These are phyloP conservation scores for Hyaloperonospora brassicae DNA, from an alignment of 352 stramenopile species.

Conservation along the genomic window DNA sequence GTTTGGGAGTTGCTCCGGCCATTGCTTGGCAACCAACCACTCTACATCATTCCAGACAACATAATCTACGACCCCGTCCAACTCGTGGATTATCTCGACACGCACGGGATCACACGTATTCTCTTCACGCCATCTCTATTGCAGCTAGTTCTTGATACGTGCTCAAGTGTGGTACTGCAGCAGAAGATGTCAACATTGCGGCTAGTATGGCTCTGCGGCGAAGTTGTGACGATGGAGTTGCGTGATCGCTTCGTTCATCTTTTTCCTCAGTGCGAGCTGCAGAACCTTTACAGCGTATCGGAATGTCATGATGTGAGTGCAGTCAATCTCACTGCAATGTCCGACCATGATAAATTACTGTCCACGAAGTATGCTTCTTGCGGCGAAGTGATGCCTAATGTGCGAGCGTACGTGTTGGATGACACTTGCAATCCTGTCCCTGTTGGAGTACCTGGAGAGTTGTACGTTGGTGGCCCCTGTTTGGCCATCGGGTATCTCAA, in stretches of 20 bases:
- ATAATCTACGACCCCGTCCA: constrained; percentile 87
- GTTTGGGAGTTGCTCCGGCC: constrained; percentile 90
- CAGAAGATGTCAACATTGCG: constrained; percentile 62
- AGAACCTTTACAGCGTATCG: constrained; percentile 91
- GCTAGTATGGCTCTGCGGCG: constrained; percentile 88
- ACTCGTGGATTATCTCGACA: constrained; percentile 71
- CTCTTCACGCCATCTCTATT: constrained; percentile 91
- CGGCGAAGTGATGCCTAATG: constrained; percentile 81
- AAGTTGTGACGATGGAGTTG: constrained; percentile 89
- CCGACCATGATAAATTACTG: constrained; percentile 58
- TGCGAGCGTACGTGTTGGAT: constrained; percentile 69
- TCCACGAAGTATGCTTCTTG: constrained; percentile 85
- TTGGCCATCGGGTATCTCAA: constrained; percentile 84
- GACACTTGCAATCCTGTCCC: constrained; percentile 55
- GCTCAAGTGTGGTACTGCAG: constrained; percentile 39
- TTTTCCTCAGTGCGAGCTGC: constrained; percentile 76
- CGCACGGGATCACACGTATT: constrained; percentile 82
- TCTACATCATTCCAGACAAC: constrained; percentile 89
- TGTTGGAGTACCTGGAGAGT: constrained; percentile 60
- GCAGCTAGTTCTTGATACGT: constrained; percentile 81
- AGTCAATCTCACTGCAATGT: constrained; percentile 68
- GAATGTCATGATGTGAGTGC: constrained; percentile 91
- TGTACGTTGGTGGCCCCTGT: constrained; percentile 84
- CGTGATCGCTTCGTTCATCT: constrained; percentile 77
- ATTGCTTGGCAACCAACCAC: constrained; percentile 81